Percentiles rank a stretch among this genome's conserved stretches.
phyloP scores from a whole-genome alignment of 1,284 basidiomycete genomes.

The Tylopilus orsonianus region DNA sequence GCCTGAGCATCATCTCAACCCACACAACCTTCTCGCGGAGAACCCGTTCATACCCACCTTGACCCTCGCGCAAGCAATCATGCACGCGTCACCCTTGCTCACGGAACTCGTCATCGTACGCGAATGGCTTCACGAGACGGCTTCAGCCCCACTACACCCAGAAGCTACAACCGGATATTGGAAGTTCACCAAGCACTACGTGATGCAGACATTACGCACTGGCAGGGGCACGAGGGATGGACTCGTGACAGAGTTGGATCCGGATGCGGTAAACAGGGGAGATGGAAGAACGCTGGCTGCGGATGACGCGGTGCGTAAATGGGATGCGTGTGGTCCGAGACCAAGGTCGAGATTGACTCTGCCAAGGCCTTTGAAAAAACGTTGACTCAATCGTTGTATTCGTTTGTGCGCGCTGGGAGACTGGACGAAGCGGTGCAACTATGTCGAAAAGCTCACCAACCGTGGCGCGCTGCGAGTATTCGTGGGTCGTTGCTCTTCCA shows the following conservation, averaged over 20 bases:
- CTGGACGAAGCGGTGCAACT: constrained; percentile 82
- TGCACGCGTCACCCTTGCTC: constrained; percentile 60
- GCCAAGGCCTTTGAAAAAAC: constrained; percentile 74
- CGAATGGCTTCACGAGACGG: constrained; percentile 80
- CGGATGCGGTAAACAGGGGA: constrained; percentile 64
- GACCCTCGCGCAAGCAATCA: constrained; percentile 68
- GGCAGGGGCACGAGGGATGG: constrained; percentile 48
- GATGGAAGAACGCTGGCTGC: constrained; percentile 57
- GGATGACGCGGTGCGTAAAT: constrained; percentile 67
- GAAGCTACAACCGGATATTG: constrained; percentile 79
- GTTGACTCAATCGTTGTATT: constrained; percentile 72
- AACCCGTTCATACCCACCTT: constrained; percentile 81
- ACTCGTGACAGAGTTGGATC: constrained; percentile 69
- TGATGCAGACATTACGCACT: constrained; percentile 64
- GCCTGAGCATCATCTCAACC: constrained; percentile 42
- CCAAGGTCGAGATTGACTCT: constrained; percentile 3
- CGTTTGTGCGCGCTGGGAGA: constrained; percentile 78
- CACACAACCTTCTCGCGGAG: constrained; percentile 52
- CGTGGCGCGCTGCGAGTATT: constrained; percentile 89
- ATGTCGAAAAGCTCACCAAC: constrained; percentile 82
- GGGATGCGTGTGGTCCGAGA: not conserved
- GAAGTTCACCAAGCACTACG: constrained; percentile 75
- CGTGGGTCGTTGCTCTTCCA: constrained; percentile 76
- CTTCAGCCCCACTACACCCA: constrained; percentile 54
- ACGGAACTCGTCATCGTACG: constrained; percentile 73